Percentiles rank a stretch among this genome's conserved stretches.
These are phyloP conservation scores for Papiliotrema laurentii DNA, from an alignment of 1,284 basidiomycete genomes.

Conservation along the genomic window DNA sequence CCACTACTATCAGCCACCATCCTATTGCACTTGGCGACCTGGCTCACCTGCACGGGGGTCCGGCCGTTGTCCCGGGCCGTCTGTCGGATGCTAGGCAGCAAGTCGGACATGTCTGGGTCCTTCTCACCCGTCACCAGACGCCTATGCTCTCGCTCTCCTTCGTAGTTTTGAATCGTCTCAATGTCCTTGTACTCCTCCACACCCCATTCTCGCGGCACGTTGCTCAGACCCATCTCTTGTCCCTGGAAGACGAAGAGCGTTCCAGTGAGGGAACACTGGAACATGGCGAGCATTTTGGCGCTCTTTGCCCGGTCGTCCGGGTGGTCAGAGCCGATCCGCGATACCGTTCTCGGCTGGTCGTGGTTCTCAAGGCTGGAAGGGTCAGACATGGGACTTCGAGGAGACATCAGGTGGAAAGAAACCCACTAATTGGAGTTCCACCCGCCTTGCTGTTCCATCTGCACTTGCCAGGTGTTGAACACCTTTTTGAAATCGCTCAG, in stretches of 20 bases:
- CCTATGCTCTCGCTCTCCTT: constrained; percentile 39
- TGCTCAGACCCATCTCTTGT: constrained; percentile 64
- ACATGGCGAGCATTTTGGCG: constrained; percentile 62
- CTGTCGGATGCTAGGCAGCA: constrained; percentile 34
- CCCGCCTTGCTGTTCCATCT: constrained; percentile 57
- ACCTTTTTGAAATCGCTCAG: constrained; percentile 58
- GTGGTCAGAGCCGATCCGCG: constrained; percentile 64
- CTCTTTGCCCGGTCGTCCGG: constrained; percentile 57
- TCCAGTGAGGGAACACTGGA: constrained; percentile 61
- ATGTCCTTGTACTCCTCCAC: constrained; percentile 67
- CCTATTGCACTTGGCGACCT: neutral
- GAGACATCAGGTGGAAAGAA: neutral
- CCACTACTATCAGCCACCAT: constrained; percentile 54
- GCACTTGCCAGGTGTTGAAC: constrained; percentile 59
- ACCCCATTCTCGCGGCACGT: constrained; percentile 62
- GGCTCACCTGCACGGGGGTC: constrained; percentile 29
- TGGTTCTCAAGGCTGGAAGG: constrained; percentile 48
- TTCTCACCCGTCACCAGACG: constrained; percentile 34
- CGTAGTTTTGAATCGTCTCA: constrained; percentile 31
- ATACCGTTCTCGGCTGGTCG: constrained; percentile 56
- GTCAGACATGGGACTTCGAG: too few relatives aligned
- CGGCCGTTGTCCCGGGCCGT: constrained; percentile 43
- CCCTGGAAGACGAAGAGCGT: constrained; percentile 72
- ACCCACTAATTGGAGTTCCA: constrained; percentile 54
- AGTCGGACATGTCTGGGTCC: constrained; percentile 44